These are phyloP conservation scores for Lactifluus hygrophoroides DNA, from an alignment of 768 basidiomycete species.

Conservation along the genomic window DNA sequence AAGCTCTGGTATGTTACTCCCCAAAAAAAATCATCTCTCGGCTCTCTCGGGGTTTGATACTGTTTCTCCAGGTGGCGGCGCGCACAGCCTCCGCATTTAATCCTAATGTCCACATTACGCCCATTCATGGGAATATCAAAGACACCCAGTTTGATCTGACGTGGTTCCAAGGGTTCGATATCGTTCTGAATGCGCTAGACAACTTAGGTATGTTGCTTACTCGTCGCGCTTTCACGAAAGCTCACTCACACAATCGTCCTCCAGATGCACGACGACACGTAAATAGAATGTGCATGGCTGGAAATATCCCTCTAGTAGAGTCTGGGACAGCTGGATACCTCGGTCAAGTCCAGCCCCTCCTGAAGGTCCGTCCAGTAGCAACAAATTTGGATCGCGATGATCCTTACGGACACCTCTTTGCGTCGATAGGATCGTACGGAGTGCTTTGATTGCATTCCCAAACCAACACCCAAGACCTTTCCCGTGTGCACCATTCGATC, in stretches of 20 bases:
- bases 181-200: constrained; percentile 93
- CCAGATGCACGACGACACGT: constrained; percentile 90
- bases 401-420: background rate
- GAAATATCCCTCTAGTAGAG: constrained; percentile 83
- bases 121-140: constrained; percentile 94
- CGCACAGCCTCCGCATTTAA: constrained; percentile 80
- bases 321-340: constrained; percentile 96
- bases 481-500: constrained; percentile 97
- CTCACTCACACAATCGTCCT: background rate
- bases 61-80: constrained; percentile 57
- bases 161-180: constrained; percentile 87
- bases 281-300: constrained; percentile 96
- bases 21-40: too few species aligned
- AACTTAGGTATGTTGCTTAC: constrained; percentile 67
- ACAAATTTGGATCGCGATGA: background rate
- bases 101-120: constrained; percentile 76
- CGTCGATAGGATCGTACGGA: constrained; percentile 67
- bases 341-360: constrained; percentile 91
- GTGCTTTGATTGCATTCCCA: constrained; percentile 94
- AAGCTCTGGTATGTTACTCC: constrained; percentile 71
- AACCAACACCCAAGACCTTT: constrained; percentile 88
- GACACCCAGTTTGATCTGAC: constrained; percentile 80
- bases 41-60: background rate
- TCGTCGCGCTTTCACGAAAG: background rate
- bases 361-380: constrained; percentile 48